Conservation (phyloP, 257 asterid species). For the Petunia secreta region DNA sequence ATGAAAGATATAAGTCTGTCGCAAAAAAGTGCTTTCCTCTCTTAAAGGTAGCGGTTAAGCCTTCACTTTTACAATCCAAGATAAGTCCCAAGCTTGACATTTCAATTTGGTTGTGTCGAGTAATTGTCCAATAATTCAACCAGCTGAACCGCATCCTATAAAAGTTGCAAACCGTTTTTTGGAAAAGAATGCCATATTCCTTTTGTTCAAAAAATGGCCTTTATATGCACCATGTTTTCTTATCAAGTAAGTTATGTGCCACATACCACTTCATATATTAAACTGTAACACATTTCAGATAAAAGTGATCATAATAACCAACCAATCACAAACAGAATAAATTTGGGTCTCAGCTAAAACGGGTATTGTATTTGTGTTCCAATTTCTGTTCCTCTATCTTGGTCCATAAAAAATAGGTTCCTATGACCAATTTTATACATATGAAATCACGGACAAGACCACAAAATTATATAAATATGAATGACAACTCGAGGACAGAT, state of each 20-base stretch:
- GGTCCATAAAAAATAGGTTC: background rate
- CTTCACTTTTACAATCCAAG: constrained; percentile 11
- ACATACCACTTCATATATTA: background rate
- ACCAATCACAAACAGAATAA: constrained; percentile 16
- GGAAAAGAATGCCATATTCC: background rate
- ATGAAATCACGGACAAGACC: background rate
- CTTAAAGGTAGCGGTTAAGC: constrained; percentile 1
- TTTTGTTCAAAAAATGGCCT: background rate
- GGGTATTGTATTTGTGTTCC: constrained; percentile 9
- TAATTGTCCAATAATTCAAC: background rate
- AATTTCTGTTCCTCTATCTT: background rate
- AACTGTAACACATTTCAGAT: background rate
- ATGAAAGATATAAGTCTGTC: background rate
- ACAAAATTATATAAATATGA: constrained; percentile 13
- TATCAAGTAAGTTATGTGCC: background rate
- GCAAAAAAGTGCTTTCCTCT: background rate
- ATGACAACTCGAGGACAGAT: background rate
- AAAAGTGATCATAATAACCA: background rate
- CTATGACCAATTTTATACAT: background rate
- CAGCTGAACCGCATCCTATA: constrained; percentile 8
- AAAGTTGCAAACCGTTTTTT: background rate
- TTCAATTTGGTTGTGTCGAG: constrained; percentile 22
- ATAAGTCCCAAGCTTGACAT: constrained; percentile 2
- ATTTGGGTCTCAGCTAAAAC: background rate
- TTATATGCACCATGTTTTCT: background rate